A percentile compares a stretch with the other conserved stretches of the same genome.
phyloP scores from a whole-genome alignment of 2,329 filamentous ascomycete species.

The Claviceps sp. region DNA sequence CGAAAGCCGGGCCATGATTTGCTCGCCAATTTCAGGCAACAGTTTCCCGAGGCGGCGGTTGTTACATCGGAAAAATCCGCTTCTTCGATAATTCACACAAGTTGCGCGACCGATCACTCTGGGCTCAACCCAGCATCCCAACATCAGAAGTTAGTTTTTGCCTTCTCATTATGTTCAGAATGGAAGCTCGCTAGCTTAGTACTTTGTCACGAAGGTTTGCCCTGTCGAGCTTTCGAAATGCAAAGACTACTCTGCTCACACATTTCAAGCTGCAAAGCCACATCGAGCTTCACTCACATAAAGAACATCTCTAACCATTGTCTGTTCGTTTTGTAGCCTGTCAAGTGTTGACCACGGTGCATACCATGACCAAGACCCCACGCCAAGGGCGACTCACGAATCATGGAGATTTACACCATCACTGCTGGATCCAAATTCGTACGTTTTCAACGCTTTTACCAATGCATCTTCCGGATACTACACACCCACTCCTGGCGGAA shows the following conservation, averaged over 20 bases:
- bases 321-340: constrained; percentile 7
- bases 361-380: constrained; percentile 64
- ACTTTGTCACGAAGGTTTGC: not conserved
- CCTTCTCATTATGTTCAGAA: not conserved
- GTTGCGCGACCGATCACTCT: constrained; percentile 17
- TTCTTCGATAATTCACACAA: constrained; percentile 22
- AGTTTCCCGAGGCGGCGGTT: constrained; percentile 60
- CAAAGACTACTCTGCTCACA: not conserved
- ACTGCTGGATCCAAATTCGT: constrained; percentile 72
- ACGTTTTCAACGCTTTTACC: constrained; percentile 65
- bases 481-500: constrained; percentile 72
- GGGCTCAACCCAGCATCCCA: constrained; percentile 11
- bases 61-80: constrained; percentile 32
- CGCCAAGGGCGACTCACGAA: constrained; percentile 66
- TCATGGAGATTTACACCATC: constrained; percentile 82
- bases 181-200: not conserved
- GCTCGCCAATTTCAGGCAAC: constrained; percentile 67
- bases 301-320: not conserved
- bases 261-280: not conserved
- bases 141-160: constrained; percentile 15
- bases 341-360: constrained; percentile 15
- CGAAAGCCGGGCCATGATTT: constrained; percentile 77
- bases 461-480: constrained; percentile 76
- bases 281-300: not conserved
- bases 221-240: not conserved